phyloP scores from a whole-genome alignment of 1,284 basidiomycete genomes.

The Ceratobasidium sp. region DNA sequence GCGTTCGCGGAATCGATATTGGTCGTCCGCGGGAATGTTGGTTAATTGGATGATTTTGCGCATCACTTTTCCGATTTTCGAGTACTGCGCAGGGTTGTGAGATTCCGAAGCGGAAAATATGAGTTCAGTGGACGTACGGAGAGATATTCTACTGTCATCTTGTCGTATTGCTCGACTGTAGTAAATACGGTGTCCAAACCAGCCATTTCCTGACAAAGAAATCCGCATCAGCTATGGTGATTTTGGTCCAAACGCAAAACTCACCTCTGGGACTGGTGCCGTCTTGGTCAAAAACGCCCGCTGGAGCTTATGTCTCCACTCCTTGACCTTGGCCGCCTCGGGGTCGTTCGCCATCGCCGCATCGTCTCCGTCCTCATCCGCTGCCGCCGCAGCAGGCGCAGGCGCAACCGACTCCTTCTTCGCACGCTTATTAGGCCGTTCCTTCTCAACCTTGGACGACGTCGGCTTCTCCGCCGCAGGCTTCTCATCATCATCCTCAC shows the following conservation, averaged over 20 bases:
- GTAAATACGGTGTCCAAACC: conserved; percentile 82
- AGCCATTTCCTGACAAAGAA: conserved; percentile 76
- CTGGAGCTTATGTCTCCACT: conserved; percentile 92
- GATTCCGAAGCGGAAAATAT: conserved; percentile 39
- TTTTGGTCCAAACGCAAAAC: conserved; percentile 47
- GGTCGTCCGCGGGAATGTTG: conserved; percentile 83
- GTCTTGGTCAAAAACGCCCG: conserved; percentile 84
- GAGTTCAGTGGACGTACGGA: conserved; percentile 64
- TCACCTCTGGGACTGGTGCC: conserved; percentile 69
- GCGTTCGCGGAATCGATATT: conserved; percentile 89
- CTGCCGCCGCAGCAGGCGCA: conserved; percentile 50
- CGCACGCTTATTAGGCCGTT: conserved; percentile 70
- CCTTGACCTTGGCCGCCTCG: conserved; percentile 81
- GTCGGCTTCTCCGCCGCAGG: conserved; percentile 55
- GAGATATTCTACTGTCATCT: conserved; percentile 88
- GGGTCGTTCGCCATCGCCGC: conserved; percentile 71
- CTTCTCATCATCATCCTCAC: conserved; percentile 73
- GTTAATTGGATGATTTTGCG: conserved; percentile 86
- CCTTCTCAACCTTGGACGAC: conserved; percentile 46
- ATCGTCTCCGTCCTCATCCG: conserved; percentile 68
- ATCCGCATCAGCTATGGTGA: conserved; percentile 14
- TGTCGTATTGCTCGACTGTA: conserved; percentile 84
- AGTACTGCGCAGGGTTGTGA: conserved; percentile 68
- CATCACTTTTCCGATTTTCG: conserved; percentile 99
- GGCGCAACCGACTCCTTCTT: conserved; percentile 63